Percentiles rank a stretch among this genome's conserved stretches.
Conservation (phyloP, 2,329 filamentous ascomycete genomes). For the Proliferodiscus dingleyae region DNA sequence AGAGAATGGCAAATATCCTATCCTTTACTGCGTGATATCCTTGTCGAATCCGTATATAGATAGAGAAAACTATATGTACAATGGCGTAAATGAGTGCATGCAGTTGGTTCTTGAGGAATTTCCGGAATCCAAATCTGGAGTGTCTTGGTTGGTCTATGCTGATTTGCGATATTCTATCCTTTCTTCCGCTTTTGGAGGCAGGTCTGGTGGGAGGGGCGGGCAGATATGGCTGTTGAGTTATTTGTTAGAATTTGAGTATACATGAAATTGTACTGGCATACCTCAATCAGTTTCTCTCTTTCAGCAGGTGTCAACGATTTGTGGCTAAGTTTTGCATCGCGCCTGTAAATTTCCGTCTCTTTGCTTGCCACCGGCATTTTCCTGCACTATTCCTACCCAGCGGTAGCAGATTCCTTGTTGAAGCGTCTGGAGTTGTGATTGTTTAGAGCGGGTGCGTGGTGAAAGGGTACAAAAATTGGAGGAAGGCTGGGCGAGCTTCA, state of each 20-base stretch:
- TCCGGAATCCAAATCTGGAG: conserved; percentile 50
- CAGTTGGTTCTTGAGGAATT: conserved; percentile 57
- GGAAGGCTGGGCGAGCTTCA: conserved; percentile 9
- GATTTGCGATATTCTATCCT: conserved; percentile 21
- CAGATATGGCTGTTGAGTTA: conserved; percentile 28
- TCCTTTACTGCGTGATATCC: conserved; percentile 75
- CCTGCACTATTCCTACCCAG: background rate
- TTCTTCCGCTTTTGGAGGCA: conserved; percentile 21
- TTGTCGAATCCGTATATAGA: conserved; percentile 79
- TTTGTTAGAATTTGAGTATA: conserved; percentile 15
- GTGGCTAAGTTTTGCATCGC: conserved; percentile 41
- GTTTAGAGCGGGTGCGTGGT: background rate
- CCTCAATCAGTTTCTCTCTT: conserved; percentile 42
- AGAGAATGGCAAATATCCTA: conserved; percentile 73
- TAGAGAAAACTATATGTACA: conserved; percentile 76
- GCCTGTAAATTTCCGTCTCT: conserved; percentile 41
- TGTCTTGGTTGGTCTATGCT: conserved; percentile 24
- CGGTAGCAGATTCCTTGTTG: conserved; percentile 1
- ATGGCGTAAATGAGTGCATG: conserved; percentile 63
- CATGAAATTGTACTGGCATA: conserved; percentile 22
- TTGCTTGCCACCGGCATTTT: conserved; percentile 24
- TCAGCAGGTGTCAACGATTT: conserved; percentile 39
- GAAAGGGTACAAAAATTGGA: conserved; percentile 3
- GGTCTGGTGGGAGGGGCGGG: conserved; percentile 25
- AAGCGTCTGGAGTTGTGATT: conserved; percentile 1